Conservation (phyloP, 345 rosid species). For the Nasturtium officinale region DNA sequence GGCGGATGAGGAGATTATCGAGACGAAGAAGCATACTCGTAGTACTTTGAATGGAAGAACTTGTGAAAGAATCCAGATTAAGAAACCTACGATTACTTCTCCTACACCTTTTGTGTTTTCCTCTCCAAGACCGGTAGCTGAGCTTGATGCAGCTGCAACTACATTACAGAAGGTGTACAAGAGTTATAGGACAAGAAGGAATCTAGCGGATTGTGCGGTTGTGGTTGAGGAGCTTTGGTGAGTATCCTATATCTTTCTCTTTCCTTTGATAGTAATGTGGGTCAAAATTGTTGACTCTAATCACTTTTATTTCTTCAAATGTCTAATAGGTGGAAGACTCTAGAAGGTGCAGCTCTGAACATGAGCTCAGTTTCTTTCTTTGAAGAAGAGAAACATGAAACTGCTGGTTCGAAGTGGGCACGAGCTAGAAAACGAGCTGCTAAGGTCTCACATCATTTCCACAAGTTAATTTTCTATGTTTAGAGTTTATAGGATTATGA, state of each 20-base stretch:
- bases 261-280: conserved; percentile 23
- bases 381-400: conserved; percentile 57
- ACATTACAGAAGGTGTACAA: conserved; percentile 86
- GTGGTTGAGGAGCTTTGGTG: conserved; percentile 76
- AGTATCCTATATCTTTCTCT: conserved; percentile 21
- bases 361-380: conserved; percentile 61
- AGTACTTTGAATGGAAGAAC: conserved; percentile 25
- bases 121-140: conserved; percentile 61
- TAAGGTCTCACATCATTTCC: conserved; percentile 46
- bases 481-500: background rate
- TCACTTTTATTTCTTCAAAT: background rate
- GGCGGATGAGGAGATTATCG: conserved; percentile 2
- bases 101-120: conserved; percentile 51
- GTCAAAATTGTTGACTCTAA: conserved; percentile 15
- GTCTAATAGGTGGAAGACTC: conserved; percentile 63
- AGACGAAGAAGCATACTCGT: conserved; percentile 24
- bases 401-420: conserved; percentile 63
- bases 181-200: conserved; percentile 87
- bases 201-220: conserved; percentile 78
- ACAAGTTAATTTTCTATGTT: background rate
- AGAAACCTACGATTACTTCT: conserved; percentile 49
- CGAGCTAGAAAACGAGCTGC: conserved; percentile 68
- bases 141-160: conserved; percentile 78
- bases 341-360: conserved; percentile 61
- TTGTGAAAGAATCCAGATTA: conserved; percentile 41